Base-by-base conservation (phyloP, 352 stramenopile species). In the Lagenidium sp. region DNA sequence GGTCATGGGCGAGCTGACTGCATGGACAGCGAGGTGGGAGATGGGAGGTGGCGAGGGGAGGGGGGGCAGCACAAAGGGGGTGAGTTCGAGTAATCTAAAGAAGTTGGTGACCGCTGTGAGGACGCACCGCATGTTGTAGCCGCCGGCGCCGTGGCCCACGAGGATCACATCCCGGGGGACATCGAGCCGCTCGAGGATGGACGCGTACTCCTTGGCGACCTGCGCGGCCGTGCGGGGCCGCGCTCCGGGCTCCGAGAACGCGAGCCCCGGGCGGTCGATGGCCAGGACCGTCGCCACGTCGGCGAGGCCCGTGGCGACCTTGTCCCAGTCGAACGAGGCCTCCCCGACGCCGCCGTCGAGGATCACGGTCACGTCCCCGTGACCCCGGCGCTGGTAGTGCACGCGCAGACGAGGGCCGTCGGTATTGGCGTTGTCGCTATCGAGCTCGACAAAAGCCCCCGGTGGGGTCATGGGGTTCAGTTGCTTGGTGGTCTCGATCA, bases 291-390 rank as follows among this genome's bases (percentile, higher is more conserved):
- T 55, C n/a, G 74, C 72, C 26, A 83, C 83, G 31, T 51, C 32
- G 11, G 53, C 55, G n/a, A 77, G 46, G 32, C 81, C 39, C 13
- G 52, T 52, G 2, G 58, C 56, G 37, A 90, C 72, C 47, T 91
- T 87, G 38, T 86, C 75, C 71, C 75, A 91, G 49, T 91, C 78
- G 49, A 91, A 91, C 24, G 70, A 85, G 15, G 78, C 84, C 62
- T 91, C 75, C n/a, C 78, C 78, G 25, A 85, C 68, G 28, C 78
- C 74, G 13, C 78, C 78, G 30, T 91, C 78, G 11, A 91, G 50
- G 26, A 91, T 40, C 16, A 88, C 69, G 0, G 72, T 79, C 46
- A 85, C 68, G 31, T 80, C 48, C 22, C 70, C 68, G 13, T 11
- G 42, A 16, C 71, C 73, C 22, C 46, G 44, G 23, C 59, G 58